Evolutionary conservation across 2,329 filamentous ascomycete genomes (phyloP), one percentile per base, ranked within the genome.

Genomic region (Seiridium unicorne): DNA sequence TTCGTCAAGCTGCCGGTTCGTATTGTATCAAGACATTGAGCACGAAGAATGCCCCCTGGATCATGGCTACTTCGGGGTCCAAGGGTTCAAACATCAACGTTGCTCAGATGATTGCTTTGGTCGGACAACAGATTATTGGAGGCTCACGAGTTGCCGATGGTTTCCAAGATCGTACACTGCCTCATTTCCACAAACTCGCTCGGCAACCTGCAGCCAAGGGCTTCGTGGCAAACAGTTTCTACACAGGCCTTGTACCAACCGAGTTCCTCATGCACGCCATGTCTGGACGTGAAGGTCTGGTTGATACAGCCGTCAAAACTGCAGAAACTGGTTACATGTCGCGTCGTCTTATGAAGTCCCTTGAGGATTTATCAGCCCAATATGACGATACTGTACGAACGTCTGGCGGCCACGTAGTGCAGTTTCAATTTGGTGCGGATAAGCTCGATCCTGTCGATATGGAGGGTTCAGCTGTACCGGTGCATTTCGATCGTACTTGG

Each of bases 261-360:
- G 95, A 99, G 70, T 98, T 99, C 74, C 85, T 98, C 60, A 98
- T 99, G 77, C 95, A 99, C 84, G 95, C 95, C 66, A 97, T 98
- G 79, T 97, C 93, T 69, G 95, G 95, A 68, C 91, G 95, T 87
- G 95, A 98, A 86, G 95, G 95, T 86, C 80, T 99, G 66, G 93
- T 99, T 70, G 95, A 99, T 84, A 99, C 95, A 2, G 95, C 95
- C 62, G 95, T 98, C 78, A 99, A 99, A 80, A 99, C 95, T 57
- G 95, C 95, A 57, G 95, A 99, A 76, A 99, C 95, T 9, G 95
- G 95, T 65, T 99, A 99, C 78, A 99, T 99, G 95, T 98, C 94
- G 64, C 89, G 95, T 77, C 89, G 95, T 67, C 76, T 99, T 72
- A 99, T 99, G 94, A 99, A 99, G 77, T 97, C 92, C 3, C 78